Conservation (phyloP, 768 basidiomycete genomes). For the Calocybe indica region DNA sequence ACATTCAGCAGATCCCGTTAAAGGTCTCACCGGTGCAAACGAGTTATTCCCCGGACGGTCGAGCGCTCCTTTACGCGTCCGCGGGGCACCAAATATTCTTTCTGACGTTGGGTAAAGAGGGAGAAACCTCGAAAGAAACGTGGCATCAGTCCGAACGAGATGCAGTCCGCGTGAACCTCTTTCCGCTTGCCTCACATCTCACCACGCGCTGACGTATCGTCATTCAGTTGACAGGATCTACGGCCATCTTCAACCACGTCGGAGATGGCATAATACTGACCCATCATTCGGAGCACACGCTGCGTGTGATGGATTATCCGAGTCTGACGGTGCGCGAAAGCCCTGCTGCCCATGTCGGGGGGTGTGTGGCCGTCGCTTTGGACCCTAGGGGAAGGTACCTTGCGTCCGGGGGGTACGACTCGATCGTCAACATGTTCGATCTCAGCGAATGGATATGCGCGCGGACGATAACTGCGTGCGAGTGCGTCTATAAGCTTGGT, state of each 20-base stretch:
- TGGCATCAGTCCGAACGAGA: slow-evolving; percentile 47
- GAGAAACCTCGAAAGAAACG: slow-evolving; percentile 41
- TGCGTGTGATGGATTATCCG: slow-evolving; percentile 69
- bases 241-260: slow-evolving; percentile 69
- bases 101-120: slow-evolving; percentile 49
- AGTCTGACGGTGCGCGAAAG: slow-evolving; percentile 51
- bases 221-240: slow-evolving; percentile 46
- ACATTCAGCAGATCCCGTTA: slow-evolving; percentile 51
- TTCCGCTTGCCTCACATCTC: not conserved
- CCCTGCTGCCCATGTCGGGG: slow-evolving; percentile 73
- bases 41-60: slow-evolving; percentile 69
- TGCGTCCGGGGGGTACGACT: slow-evolving; percentile 76
- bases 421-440: slow-evolving; percentile 80
- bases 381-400: slow-evolving; percentile 82
- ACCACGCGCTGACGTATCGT: slow-evolving; percentile 1
- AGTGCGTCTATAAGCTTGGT: slow-evolving; percentile 41
- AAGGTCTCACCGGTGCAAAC: slow-evolving; percentile 62
- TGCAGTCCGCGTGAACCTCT: slow-evolving; percentile 26
- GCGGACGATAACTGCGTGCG: slow-evolving; percentile 72
- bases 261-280: slow-evolving; percentile 70
- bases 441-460: slow-evolving; percentile 75
- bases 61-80: slow-evolving; percentile 56
- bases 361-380: slow-evolving; percentile 69
- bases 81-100: slow-evolving; percentile 56
- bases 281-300: slow-evolving; percentile 54